phyloP scores from a whole-genome alignment of 306 rosid species.

The Castanopsis chinensis region DNA sequence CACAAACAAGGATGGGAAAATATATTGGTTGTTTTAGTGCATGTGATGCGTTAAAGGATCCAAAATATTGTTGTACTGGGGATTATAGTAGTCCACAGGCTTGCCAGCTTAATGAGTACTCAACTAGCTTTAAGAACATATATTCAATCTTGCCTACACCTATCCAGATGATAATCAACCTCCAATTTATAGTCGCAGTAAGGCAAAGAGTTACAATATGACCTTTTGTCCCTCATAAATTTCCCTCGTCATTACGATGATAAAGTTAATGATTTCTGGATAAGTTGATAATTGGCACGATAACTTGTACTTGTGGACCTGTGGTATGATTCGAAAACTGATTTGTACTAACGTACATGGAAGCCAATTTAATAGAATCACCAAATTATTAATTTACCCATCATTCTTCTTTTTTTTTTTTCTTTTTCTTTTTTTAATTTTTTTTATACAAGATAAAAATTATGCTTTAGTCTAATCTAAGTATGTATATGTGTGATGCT shows the following conservation, averaged over 20 bases:
- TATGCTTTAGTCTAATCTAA: no score
- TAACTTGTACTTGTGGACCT: no score
- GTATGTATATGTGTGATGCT: no score
- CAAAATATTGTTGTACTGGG: slow-evolving; percentile 32
- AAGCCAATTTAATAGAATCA: no score
- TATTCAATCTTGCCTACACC: slow-evolving; percentile 23
- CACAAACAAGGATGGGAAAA: background rate
- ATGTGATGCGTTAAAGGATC: slow-evolving; percentile 28
- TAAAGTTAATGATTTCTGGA: no score
- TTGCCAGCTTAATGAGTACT: slow-evolving; percentile 29
- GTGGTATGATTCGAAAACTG: no score
- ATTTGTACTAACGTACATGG: no score
- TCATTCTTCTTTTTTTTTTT: no score
- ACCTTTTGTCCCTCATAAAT: slow-evolving; percentile 25
- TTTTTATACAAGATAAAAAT: no score
- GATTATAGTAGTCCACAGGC: background rate
- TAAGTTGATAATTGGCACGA: no score
- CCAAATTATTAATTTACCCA: no score
- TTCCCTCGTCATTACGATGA: background rate
- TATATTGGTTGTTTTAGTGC: slow-evolving; percentile 30
- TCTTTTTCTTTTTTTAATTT: no score
- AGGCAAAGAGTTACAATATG: slow-evolving; percentile 24
- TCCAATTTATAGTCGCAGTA: slow-evolving; percentile 31
- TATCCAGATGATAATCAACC: slow-evolving; percentile 24
- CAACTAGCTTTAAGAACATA: slow-evolving; percentile 2